phyloP scores from a whole-genome alignment of 768 basidiomycete genomes.

The Kwoniella dejecticola region DNA sequence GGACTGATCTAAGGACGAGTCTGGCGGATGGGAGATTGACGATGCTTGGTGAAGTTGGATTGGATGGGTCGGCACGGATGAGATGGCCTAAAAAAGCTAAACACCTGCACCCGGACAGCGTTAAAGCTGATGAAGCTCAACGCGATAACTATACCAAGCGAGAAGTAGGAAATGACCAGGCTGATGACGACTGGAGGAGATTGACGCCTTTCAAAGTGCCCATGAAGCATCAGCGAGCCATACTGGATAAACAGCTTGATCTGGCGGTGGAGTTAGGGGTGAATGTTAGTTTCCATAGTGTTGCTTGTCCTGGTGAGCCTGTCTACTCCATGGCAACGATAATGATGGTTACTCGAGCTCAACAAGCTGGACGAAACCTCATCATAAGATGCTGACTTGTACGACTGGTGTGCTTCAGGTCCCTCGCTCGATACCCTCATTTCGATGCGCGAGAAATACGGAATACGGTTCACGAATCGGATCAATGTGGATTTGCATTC shows the following conservation, averaged over 20 bases:
- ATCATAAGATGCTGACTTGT: neutral
- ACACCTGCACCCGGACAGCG: conserved; percentile 29
- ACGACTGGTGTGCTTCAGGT: conserved; percentile 55
- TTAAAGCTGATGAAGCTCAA: neutral
- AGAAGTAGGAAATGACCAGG: conserved; percentile 73
- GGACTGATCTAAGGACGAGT: conserved; percentile 64
- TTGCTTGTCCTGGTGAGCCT: conserved; percentile 44
- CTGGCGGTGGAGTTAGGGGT: conserved; percentile 77
- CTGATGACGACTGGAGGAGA: conserved; percentile 69
- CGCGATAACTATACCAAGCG: conserved; percentile 60
- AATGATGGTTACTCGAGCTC: no score
- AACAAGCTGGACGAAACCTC: no score
- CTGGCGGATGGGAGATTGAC: conserved; percentile 60
- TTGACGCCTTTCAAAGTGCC: conserved; percentile 79
- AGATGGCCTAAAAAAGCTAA: conserved; percentile 41
- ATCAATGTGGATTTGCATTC: conserved; percentile 89
- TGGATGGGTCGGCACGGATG: conserved; percentile 66
- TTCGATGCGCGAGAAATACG: conserved; percentile 64
- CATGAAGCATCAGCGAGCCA: conserved; percentile 72
- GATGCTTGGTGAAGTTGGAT: conserved; percentile 90
- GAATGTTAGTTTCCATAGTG: conserved; percentile 75
- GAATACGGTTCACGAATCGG: conserved; percentile 61
- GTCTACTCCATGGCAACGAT: no score
- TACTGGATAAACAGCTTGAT: conserved; percentile 82
- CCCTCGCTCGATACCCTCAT: conserved; percentile 67